These are phyloP conservation scores for Cyclaneusma minus DNA, from an alignment of 2,329 filamentous ascomycete genomes.

Conservation along the genomic window DNA sequence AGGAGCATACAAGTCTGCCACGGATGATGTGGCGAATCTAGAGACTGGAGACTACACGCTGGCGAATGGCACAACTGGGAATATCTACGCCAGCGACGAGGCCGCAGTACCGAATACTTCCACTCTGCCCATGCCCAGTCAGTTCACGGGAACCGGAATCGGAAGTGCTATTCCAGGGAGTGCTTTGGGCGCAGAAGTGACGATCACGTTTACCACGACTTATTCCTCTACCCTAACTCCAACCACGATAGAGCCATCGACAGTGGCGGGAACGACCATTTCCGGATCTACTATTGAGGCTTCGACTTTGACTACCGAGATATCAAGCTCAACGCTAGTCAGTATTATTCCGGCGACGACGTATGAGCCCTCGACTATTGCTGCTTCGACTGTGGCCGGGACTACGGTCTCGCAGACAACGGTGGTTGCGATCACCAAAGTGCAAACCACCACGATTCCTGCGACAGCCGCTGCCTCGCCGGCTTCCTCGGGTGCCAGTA, in stretches of 20 bases:
- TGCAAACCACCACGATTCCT: slow-evolving; percentile 5
- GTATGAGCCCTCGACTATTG: neutral
- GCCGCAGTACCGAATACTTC: slow-evolving; percentile 25
- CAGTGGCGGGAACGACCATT: slow-evolving; percentile 12
- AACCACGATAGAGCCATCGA: slow-evolving; percentile 13
- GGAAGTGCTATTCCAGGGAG: slow-evolving; percentile 28
- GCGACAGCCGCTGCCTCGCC: no score
- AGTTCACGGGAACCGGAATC: slow-evolving; percentile 28
- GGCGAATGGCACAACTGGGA: slow-evolving; percentile 21
- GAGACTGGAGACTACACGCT: slow-evolving; percentile 26
- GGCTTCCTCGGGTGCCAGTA: no score
- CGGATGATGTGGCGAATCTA: slow-evolving; percentile 24
- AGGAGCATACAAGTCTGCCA: slow-evolving; percentile 24
- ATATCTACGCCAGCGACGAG: slow-evolving; percentile 25
- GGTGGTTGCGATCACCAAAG: slow-evolving; percentile 3
- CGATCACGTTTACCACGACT: slow-evolving; percentile 16
- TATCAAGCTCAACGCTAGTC: neutral
- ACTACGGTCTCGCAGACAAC: slow-evolving; percentile 7
- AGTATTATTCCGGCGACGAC: no score
- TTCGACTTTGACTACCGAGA: slow-evolving; percentile 6
- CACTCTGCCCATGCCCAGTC: slow-evolving; percentile 25
- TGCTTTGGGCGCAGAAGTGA: slow-evolving; percentile 23
- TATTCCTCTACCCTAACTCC: slow-evolving; percentile 7
- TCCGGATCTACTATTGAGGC: slow-evolving; percentile 10
- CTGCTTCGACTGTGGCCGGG: slow-evolving; percentile 3